phyloP scores from a whole-genome alignment of 2,329 filamentous ascomycete species.

The Didymella sp. region DNA sequence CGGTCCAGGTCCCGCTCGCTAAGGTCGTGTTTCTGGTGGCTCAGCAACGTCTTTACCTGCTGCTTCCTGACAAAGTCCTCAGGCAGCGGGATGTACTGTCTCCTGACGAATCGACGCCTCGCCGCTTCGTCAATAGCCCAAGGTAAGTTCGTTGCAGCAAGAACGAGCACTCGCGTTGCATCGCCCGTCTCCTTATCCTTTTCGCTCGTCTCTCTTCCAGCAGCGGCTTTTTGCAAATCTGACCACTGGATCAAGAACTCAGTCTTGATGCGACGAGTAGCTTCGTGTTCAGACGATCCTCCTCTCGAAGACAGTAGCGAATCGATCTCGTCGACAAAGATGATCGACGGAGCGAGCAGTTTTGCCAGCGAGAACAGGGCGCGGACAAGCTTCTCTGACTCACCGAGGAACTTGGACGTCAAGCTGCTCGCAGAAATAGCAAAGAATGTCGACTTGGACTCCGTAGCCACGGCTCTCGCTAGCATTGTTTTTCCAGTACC shows the following conservation, averaged over 20 bases:
- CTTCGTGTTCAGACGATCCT: constrained; percentile 87
- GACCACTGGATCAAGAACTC: constrained; percentile 99
- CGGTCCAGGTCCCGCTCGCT: constrained; percentile 72
- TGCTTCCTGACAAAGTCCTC: constrained; percentile 80
- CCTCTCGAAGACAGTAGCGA: constrained; percentile 85
- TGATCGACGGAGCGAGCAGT: constrained; percentile 88
- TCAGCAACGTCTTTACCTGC: constrained; percentile 80
- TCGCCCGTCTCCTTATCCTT: constrained; percentile 77
- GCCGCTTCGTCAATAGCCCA: constrained; percentile 99
- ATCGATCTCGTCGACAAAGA: constrained; percentile 98
- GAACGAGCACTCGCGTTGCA: constrained; percentile 84
- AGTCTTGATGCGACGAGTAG: constrained; percentile 92
- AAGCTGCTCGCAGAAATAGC: constrained; percentile 94
- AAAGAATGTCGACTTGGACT: constrained; percentile 94
- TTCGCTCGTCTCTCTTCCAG: constrained; percentile 74
- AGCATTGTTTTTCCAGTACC: constrained; percentile 99
- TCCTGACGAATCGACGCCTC: constrained; percentile 83
- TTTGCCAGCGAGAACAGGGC: constrained; percentile 92
- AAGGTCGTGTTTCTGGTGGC: constrained; percentile 86
- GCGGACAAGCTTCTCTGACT: constrained; percentile 94
- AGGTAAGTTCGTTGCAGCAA: constrained; percentile 93
- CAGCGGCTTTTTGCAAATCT: constrained; percentile 88
- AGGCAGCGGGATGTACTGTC: constrained; percentile 95
- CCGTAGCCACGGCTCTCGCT: constrained; percentile 90
- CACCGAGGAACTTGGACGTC: constrained; percentile 94